Percentiles rank a stretch among this genome's conserved stretches.
These are phyloP conservation scores for Sapria himalayana DNA, from an alignment of 345 rosid genomes.

Conservation along the genomic window DNA sequence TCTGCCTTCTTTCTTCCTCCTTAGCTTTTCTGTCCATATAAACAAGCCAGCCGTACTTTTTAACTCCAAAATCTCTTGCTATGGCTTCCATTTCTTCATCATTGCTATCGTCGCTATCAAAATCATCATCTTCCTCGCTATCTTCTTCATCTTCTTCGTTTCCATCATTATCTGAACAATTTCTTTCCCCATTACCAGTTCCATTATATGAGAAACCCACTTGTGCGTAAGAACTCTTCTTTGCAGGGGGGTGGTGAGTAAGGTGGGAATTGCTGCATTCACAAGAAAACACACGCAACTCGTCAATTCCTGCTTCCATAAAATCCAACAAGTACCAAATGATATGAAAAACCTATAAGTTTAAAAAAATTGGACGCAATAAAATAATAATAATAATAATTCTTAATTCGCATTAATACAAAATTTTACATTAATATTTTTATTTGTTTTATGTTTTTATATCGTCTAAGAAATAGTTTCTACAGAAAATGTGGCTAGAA, in stretches of 20 bases:
- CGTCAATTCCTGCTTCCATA: too few relatives aligned
- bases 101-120: conserved; percentile 77
- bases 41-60: conserved; percentile 94
- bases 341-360: too few relatives aligned
- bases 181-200: conserved; percentile 33
- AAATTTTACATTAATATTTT: too few relatives aligned
- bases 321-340: too few relatives aligned
- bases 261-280: conserved; percentile 28
- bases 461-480: too few relatives aligned
- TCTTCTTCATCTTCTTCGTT: conserved; percentile 45
- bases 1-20: conserved; percentile 84
- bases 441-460: too few relatives aligned
- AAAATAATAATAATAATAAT: too few relatives aligned
- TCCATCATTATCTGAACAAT: conserved; percentile 37
- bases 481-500: too few relatives aligned
- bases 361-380: too few relatives aligned
- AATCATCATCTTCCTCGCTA: conserved; percentile 74
- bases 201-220: conserved; percentile 86
- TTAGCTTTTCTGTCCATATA: conserved; percentile 86
- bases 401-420: too few relatives aligned
- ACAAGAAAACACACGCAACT: not conserved
- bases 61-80: conserved; percentile 87
- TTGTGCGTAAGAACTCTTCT: conserved; percentile 75
- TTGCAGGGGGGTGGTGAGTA: conserved; percentile 37
- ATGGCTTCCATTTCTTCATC: conserved; percentile 85